Conservation (phyloP, 2,329 filamentous ascomycete genomes). For the Penicillium concentricum region DNA sequence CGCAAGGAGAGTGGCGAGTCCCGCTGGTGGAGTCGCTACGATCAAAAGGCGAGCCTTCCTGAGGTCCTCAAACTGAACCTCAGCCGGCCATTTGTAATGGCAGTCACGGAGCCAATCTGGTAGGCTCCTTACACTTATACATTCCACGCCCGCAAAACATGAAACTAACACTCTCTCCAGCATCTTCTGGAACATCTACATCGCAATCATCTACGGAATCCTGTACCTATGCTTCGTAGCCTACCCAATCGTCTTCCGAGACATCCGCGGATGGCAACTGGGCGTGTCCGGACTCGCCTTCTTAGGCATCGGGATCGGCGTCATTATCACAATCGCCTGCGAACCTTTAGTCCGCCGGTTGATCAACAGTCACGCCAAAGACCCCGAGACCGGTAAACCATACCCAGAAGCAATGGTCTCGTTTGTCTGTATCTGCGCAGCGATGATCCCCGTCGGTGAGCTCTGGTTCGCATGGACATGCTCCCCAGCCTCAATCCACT, state of each 20-base stretch:
- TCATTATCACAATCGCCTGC: conserved; percentile 50
- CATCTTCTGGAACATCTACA: conserved; percentile 71
- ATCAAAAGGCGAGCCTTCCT: conserved; percentile 64
- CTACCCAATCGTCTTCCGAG: conserved; percentile 79
- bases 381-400: conserved; percentile 71
- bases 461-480: conserved; percentile 89
- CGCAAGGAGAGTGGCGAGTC: conserved; percentile 69
- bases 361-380: conserved; percentile 72
- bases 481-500: conserved; percentile 72
- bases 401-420: conserved; percentile 78
- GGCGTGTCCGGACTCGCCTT: conserved; percentile 76
- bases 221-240: conserved; percentile 88
- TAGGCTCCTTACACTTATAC: conserved; percentile 33
- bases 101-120: conserved; percentile 82
- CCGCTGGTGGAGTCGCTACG: conserved; percentile 77
- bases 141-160: neutral
- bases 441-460: conserved; percentile 74
- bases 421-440: conserved; percentile 73
- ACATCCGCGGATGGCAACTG: conserved; percentile 72
- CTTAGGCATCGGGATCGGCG: conserved; percentile 65
- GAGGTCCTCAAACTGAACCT: conserved; percentile 73
- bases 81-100: conserved; percentile 73
- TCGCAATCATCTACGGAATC: conserved; percentile 78
- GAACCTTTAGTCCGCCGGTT: conserved; percentile 72
- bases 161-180: conserved; percentile 40